Conservation (phyloP, 495 filamentous ascomycete species). For the Neurospora tetraspora region DNA sequence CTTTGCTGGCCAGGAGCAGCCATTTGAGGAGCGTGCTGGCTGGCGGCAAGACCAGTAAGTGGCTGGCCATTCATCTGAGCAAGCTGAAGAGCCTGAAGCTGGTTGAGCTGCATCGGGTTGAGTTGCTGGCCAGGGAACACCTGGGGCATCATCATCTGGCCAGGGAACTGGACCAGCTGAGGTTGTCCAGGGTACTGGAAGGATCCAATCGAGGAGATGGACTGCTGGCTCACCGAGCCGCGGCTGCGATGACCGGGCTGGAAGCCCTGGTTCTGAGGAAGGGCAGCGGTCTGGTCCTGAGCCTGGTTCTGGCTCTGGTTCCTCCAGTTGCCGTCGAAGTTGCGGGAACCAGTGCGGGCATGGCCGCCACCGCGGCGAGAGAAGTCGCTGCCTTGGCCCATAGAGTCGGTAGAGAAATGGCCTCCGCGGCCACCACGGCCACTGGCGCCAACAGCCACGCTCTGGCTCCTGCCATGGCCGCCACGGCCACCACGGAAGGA, state of each 20-base stretch:
- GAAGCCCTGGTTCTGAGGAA: constrained; percentile 63
- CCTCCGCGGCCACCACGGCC: constrained; percentile 37
- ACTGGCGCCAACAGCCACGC: constrained; percentile 48
- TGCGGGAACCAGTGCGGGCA: constrained; percentile 70
- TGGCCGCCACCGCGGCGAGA: constrained; percentile 63
- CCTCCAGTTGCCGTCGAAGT: constrained; percentile 97
- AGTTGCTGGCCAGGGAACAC: constrained; percentile 78
- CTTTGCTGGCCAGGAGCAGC: constrained; percentile 63
- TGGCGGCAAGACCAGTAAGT: constrained; percentile 55
- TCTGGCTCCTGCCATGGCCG: constrained; percentile 51
- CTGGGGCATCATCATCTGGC: constrained; percentile 65
- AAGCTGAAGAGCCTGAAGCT: constrained; percentile 85
- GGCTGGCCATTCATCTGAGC: constrained; percentile 75
- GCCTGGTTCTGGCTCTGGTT: constrained; percentile 64
- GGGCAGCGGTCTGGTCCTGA: constrained; percentile 43
- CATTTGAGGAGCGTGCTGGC: constrained; percentile 66
- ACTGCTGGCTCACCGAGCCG: constrained; percentile 79
- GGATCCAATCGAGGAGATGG: constrained; percentile 69
- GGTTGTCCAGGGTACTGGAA: constrained; percentile 93
- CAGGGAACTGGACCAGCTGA: constrained; percentile 77
- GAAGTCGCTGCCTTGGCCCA: constrained; percentile 46
- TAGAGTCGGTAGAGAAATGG: constrained; percentile 23
- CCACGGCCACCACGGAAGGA: constrained; percentile 35
- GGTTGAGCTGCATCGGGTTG: constrained; percentile 79
- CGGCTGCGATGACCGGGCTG: constrained; percentile 87